Evolutionary conservation across 371 early-diverging fungal genomes (phyloP).

Genomic region (Entomophthora muscae): DNA sequence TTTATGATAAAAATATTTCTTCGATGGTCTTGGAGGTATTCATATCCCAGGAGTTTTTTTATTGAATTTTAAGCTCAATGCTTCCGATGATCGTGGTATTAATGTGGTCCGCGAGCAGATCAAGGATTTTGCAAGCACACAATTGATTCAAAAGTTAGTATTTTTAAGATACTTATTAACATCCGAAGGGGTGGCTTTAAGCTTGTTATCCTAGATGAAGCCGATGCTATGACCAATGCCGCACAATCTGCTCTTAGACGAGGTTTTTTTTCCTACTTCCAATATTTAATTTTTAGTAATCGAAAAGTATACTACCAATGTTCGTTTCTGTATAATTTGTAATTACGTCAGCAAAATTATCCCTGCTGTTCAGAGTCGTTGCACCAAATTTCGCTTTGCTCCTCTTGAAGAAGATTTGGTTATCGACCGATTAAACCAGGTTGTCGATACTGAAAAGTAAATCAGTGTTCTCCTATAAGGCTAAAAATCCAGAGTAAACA

Average conservation of each 20-base stretch:
- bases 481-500: constrained; percentile 34
- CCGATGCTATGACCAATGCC: constrained; percentile 93
- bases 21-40: constrained; percentile 77
- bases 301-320: constrained; percentile 94
- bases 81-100: constrained; percentile 98
- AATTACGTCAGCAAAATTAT: constrained; percentile 97
- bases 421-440: constrained; percentile 43
- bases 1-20: constrained; percentile 63
- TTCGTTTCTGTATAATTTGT: constrained; percentile 97
- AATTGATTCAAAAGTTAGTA: constrained; percentile 9
- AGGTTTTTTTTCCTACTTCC: constrained; percentile 19
- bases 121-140: constrained; percentile 92
- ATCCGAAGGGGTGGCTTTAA: constrained; percentile 45
- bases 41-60: neutral
- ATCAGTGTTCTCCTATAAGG: neutral
- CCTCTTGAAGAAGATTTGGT: constrained; percentile 72
- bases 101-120: constrained; percentile 97
- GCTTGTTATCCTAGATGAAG: constrained; percentile 96
- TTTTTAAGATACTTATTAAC: constrained; percentile 9
- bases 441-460: constrained; percentile 54
- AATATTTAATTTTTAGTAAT: constrained; percentile 40
- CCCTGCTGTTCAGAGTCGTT: constrained; percentile 95
- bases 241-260: constrained; percentile 95
- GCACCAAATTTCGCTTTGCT: constrained; percentile 94
- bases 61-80: constrained; percentile 58